Evolutionary conservation across 768 basidiomycete species (phyloP), one percentile per base, ranked within the genome.

Genomic region (Panaeolus papilionaceus): DNA sequence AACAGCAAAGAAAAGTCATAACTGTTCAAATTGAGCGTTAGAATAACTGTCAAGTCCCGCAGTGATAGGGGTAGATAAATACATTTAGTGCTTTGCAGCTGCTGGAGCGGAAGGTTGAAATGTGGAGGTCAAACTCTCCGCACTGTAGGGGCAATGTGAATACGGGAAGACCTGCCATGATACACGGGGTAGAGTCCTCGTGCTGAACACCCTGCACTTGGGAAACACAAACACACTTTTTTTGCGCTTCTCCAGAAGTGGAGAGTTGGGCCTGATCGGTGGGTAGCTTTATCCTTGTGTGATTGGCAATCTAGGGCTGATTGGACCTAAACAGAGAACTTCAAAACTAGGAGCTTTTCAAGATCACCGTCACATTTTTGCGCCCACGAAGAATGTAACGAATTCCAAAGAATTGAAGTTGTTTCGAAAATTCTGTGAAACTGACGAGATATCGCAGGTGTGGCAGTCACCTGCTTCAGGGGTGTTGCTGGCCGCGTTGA

Each of bases 241-340:
- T 49, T 49, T 49, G 47, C 47, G 47, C 20, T 58, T 37, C 26
- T 58, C 54, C 54, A 58, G 54, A 58, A 33, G 54, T 58, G 16
- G 54, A 58, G 54, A 4, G 14, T 28, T 58, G 26, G 54, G 33
- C 26, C 54, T 58, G 54, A 58, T 58, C 54, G 54, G 16, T 58
- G 54, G 54, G 54, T 58, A 58, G 54, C 54, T 58, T 33, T 58
- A 58, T 58, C 54, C 54, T n/a, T 33, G 26, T 5, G 54, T 28
- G 54, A 58, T 33, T 18, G 28, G 16, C 54, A 58, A 58, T n/a
- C 3, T 28, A 58, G 33, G 12, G 4, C 28, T 3, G 28, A 16
- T 42, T 8, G 16, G 61, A 18, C 18, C 10, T 42, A 62, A 38
- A 62, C 16, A 62, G 40, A 12, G 9, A 51, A 11, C 7, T 23